A percentile compares a stretch with the other conserved stretches of the same genome.
These are phyloP conservation scores for Candida dendrica DNA, from an alignment of 805 yeast species.

Conservation along the genomic window DNA sequence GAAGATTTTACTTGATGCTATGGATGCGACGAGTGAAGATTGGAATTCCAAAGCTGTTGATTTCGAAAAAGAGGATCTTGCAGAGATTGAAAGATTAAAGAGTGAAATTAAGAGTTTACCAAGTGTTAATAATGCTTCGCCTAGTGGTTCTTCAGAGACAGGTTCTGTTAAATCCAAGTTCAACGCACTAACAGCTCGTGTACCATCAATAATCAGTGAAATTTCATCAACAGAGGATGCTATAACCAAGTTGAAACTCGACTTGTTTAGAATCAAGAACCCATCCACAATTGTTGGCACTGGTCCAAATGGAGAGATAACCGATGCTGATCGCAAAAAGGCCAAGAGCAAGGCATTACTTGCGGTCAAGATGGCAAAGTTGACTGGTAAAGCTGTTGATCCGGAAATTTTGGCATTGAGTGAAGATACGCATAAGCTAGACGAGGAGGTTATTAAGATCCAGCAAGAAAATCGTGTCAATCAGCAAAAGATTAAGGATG, in stretches of 20 bases:
- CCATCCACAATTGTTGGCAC: conserved; percentile 73
- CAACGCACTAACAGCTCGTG: conserved; percentile 24
- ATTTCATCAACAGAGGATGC: conserved; percentile 58
- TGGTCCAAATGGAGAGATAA: conserved; percentile 80
- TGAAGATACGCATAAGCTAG: conserved; percentile 30
- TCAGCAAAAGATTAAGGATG: conserved; percentile 55
- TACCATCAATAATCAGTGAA: conserved; percentile 59
- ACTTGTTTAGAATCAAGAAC: conserved; percentile 52
- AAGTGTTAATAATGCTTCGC: conserved; percentile 18
- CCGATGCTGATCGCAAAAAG: conserved; percentile 73
- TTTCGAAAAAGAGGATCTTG: conserved; percentile 37
- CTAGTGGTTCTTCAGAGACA: conserved; percentile 24
- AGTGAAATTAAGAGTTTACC: conserved; percentile 39
- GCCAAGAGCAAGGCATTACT: conserved; percentile 73
- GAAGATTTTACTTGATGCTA: conserved; percentile 52
- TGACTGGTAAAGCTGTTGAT: conserved; percentile 68
- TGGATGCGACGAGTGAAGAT: conserved; percentile 25
- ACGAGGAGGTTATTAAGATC: conserved; percentile 42
- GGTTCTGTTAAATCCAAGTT: conserved; percentile 21
- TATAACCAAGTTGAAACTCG: conserved; percentile 59
- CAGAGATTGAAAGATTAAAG: conserved; percentile 34
- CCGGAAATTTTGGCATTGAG: conserved; percentile 26
- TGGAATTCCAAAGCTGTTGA: conserved; percentile 35
- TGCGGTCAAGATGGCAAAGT: conserved; percentile 82
- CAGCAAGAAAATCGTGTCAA: conserved; percentile 48